Conservation (phyloP, 257 asterid genomes). For the Petrea volubilis region DNA sequence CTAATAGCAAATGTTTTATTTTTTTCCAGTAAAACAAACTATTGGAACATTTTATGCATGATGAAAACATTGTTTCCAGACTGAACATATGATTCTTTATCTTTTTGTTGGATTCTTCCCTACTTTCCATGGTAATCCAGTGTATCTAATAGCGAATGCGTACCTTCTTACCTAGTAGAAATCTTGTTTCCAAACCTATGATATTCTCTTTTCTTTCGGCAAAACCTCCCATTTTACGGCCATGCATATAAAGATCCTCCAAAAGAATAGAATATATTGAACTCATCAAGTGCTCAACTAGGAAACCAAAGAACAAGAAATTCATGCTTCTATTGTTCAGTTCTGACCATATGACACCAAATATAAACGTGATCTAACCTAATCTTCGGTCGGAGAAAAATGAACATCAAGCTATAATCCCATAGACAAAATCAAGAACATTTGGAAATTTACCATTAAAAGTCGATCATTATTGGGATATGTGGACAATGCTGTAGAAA, state of each 20-base stretch:
- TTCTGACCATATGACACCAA: neutral
- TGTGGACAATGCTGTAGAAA: conserved; percentile 77
- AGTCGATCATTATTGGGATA: conserved; percentile 90
- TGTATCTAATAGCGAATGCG: neutral
- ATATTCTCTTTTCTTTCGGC: neutral
- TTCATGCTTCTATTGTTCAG: neutral
- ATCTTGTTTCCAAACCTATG: neutral
- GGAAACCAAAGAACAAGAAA: conserved; percentile 2
- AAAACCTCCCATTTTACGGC: neutral
- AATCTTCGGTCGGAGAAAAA: conserved; percentile 11
- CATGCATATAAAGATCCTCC: neutral
- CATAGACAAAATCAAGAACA: conserved; percentile 23
- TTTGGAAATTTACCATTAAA: conserved; percentile 56
- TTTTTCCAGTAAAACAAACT: neutral
- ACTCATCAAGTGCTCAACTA: conserved; percentile 16
- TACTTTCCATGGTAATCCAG: neutral
- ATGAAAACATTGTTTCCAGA: neutral
- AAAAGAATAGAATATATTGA: neutral
- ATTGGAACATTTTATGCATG: neutral
- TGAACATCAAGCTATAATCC: neutral
- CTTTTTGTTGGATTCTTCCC: neutral
- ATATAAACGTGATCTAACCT: conserved; percentile 14
- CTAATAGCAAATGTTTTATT: neutral
- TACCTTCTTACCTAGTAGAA: neutral
- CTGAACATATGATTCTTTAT: neutral